Evolutionary conservation across 139 green algal genomes (phyloP), one percentile per base, ranked within the genome.

Genomic region (Micractinium conductrix): DNA sequence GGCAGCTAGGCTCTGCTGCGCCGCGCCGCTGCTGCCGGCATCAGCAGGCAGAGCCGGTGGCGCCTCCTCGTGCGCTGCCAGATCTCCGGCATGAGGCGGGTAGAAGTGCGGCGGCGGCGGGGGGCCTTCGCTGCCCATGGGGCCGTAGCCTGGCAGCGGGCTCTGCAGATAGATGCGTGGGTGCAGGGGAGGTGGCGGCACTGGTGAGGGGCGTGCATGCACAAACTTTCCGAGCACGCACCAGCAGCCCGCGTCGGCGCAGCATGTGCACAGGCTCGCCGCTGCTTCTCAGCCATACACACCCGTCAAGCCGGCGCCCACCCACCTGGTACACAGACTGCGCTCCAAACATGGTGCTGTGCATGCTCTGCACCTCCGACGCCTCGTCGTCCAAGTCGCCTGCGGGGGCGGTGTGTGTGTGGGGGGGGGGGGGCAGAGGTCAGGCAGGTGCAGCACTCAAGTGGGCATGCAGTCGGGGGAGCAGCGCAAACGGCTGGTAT

Each of bases 1-100:
- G 37, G 44, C 76, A 16, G 76, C 76, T 38, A 82, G 76, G 58
- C 76, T 82, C 76, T 82, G 76, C 76, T 82, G 76, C 17, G 76
- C 76, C 40, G 58, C 76, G 58, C 76, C 76, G 37, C 24, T n/a
- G 44, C 40, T 28, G 26, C 75, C 53, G 53, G n/a, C 75, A 26
- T 35, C 69, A 35, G 10, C 28, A 37, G 50, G 42, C 30, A 10
- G 44, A 0, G 43, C 10, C 21, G 19, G 38, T n/a, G 12, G 8
- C 63, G n/a, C 63, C 9, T 50, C 21, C 4, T 35, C 48, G n/a
- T 80, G 45, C 74, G 6, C 45, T 37, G 74, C 58, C 30, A 28
- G 53, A 19, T 62, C 53, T 19, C 53, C 53, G 53, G 19, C 26
- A 21, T 62, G 44, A 1, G 33, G 28, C 74, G 67, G n/a, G 17